Evolutionary conservation across 1,139 yeast genomes (phyloP), one percentile per base, ranked within the genome.

Genomic region (Saccharomyces hybrid): DNA sequence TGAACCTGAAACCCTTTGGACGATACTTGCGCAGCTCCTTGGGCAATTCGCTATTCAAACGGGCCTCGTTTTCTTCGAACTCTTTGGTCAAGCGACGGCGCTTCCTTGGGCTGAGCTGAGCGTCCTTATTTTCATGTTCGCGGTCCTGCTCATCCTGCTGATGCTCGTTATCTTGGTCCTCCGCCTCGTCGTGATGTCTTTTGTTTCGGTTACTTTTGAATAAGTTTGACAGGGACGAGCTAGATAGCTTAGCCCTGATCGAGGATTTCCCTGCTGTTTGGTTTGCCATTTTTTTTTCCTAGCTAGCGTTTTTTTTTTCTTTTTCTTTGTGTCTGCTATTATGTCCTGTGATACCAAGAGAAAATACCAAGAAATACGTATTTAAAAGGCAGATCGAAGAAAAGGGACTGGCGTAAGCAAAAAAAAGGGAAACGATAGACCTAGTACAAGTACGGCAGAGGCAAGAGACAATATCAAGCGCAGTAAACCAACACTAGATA

Each of bases 1-100:
- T 89, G 71, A 93, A 82, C 61, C 73, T 73, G 69, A 68, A 84
- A 0, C 95, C 95, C 29, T 67, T 68, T 9, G 96, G 95, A 63
- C 95, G 78, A 68, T 76, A 86, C 67, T 82, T 85, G 52, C 88
- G 73, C 58, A 79, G 77, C 56, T 84, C 82, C 52, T 76, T 82
- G 0, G 90, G 89, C 50, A 85, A 72, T 60, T 74, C 79, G 9
- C 72, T 81, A 60, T 84, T 90, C 56, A 79, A 76, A 58, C 76
- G 74, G 55, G 70, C 71, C 64, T 86, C 95, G 27, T 70, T 67
- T 52, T 74, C 76, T 55, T 77, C 76, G 57, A 79, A 77, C 54
- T 71, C 76, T 56, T 56, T 54, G 28, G 58, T 55, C n/a, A 55
- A 48, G 50, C 57, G 60, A 46, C 61, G 59, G 42, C 54, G 53